Percentiles rank a stretch among this genome's conserved stretches.
phyloP scores from a whole-genome alignment of 164 flowering plant species.

The Stephania yunnanensis region DNA sequence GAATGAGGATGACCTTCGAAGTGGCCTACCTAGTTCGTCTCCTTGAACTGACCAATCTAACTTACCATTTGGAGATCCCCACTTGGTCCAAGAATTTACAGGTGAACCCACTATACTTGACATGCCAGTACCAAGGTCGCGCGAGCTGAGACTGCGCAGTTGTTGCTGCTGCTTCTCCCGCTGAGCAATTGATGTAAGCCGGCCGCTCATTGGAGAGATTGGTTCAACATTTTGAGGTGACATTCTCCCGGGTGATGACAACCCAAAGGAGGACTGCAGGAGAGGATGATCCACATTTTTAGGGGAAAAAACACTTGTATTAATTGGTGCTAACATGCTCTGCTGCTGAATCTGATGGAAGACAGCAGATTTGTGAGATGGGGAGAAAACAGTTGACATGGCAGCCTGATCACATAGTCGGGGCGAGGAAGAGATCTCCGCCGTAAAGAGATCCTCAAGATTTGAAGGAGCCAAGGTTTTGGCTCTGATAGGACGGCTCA shows the following conservation, averaged over 20 bases:
- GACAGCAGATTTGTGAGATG: conserved; percentile 69
- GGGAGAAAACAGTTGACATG: conserved; percentile 49
- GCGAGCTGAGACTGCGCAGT: conserved; percentile 73
- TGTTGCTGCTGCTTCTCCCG: conserved; percentile 69
- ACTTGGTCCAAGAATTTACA: conserved; percentile 48
- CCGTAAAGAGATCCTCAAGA: conserved; percentile 74
- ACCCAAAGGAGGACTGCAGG: conserved; percentile 61
- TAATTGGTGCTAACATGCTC: conserved; percentile 71
- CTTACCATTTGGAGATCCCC: conserved; percentile 68
- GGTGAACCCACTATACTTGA: conserved; percentile 45
- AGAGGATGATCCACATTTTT: conserved; percentile 61
- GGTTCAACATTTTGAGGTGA: conserved; percentile 79
- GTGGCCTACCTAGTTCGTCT: conserved; percentile 47
- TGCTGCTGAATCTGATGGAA: conserved; percentile 80
- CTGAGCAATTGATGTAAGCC: conserved; percentile 55
- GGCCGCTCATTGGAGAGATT: conserved; percentile 65
- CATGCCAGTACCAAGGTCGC: conserved; percentile 60
- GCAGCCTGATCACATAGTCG: conserved; percentile 54
- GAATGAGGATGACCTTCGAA: conserved; percentile 64
- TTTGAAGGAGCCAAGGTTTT: conserved; percentile 65
- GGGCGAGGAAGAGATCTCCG: conserved; percentile 68
- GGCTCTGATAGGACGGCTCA: conserved; percentile 48
- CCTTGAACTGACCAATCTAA: conserved; percentile 63
- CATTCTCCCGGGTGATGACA: conserved; percentile 69
- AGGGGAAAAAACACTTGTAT: conserved; percentile 57